A percentile compares a stretch with the other conserved stretches of the same genome.
These are phyloP conservation scores for Bruguiera sexangula DNA, from an alignment of 345 rosid species.

Conservation along the genomic window DNA sequence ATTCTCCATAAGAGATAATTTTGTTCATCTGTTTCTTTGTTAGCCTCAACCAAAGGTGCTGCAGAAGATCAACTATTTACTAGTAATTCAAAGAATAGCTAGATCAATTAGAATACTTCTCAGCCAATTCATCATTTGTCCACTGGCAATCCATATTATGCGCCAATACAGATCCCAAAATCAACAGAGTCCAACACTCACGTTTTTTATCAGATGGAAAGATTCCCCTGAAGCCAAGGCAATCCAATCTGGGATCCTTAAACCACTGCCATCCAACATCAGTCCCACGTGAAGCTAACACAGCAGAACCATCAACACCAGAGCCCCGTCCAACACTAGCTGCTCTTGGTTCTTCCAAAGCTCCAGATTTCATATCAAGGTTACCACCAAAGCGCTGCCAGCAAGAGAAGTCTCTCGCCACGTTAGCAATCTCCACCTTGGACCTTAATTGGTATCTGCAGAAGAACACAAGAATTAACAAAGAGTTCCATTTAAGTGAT, in stretches of 20 bases:
- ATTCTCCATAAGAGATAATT: slow-evolving; percentile 70
- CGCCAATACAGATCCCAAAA: background rate
- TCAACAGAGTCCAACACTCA: slow-evolving; percentile 32
- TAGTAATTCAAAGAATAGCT: background rate
- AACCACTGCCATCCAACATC: slow-evolving; percentile 79
- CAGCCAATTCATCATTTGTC: background rate
- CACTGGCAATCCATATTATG: background rate
- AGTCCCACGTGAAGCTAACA: slow-evolving; percentile 55
- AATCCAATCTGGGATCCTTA: slow-evolving; percentile 76
- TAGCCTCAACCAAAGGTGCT: slow-evolving; percentile 86
- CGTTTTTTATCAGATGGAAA: slow-evolving; percentile 58
- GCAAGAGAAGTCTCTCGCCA: slow-evolving; percentile 61
- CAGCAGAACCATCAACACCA: slow-evolving; percentile 47
- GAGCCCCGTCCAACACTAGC: slow-evolving; percentile 71
- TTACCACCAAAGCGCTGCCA: slow-evolving; percentile 74
- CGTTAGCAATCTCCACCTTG: slow-evolving; percentile 80
- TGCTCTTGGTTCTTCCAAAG: slow-evolving; percentile 55
- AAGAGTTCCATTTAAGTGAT: background rate
- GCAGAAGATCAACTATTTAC: slow-evolving; percentile 20
- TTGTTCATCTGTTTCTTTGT: slow-evolving; percentile 69
- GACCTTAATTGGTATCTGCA: slow-evolving; percentile 78
- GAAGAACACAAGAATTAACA: background rate
- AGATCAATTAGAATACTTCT: slow-evolving; percentile 4
- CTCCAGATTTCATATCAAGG: slow-evolving; percentile 33
- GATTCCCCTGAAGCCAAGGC: slow-evolving; percentile 76